phyloP scores from a whole-genome alignment of 164 flowering plant genomes.

The Tinospora cordifolia region DNA sequence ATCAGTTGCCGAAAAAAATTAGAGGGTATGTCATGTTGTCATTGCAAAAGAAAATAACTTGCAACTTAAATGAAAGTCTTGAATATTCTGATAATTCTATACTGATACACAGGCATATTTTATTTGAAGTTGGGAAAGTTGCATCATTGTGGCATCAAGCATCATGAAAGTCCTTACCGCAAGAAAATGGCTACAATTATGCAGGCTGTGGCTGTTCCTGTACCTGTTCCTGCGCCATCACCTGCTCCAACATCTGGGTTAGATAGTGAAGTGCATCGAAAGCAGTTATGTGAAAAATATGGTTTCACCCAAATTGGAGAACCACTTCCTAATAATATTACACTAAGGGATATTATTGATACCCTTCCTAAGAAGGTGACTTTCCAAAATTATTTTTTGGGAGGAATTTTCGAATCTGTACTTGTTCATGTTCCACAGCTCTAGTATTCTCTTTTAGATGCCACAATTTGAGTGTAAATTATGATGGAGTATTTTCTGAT shows the following conservation, averaged over 20 bases:
- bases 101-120: conserved; percentile 33
- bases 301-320: conserved; percentile 90
- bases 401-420: not conserved
- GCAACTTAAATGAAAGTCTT: no score
- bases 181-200: conserved; percentile 21
- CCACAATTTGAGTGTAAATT: not conserved
- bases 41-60: no score
- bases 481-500: not conserved
- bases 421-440: no score
- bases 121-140: conserved; percentile 33
- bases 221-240: conserved; percentile 38
- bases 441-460: not conserved
- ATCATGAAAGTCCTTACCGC: conserved; percentile 16
- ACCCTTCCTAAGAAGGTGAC: conserved; percentile 79
- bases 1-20: no score
- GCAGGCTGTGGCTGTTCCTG: conserved; percentile 53
- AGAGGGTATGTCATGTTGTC: no score
- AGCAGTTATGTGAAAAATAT: conserved; percentile 56
- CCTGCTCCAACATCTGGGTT: conserved; percentile 30
- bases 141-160: conserved; percentile 17
- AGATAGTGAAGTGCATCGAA: conserved; percentile 45
- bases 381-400: not conserved
- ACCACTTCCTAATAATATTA: conserved; percentile 67
- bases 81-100: conserved; percentile 3
- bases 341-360: conserved; percentile 54